Base-by-base conservation (phyloP, 2,329 filamentous ascomycete species). In the Aspergillus piperis region DNA sequence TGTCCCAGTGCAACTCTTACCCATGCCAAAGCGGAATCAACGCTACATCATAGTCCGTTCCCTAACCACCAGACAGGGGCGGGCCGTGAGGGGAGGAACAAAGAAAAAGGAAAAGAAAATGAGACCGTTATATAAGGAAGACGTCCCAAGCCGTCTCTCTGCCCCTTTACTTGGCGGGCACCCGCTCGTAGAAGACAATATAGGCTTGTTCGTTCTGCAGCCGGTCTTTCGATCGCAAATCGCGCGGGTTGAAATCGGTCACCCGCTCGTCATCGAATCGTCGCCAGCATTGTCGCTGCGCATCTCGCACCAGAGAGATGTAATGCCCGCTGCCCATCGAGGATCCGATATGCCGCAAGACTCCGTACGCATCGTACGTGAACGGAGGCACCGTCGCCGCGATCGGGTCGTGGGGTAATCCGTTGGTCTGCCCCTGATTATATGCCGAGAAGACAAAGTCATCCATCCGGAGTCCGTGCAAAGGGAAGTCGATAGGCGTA, bases 361-460 rank as follows among this genome's bases (percentile, higher is more conserved):
- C 89, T 2, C 88, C 94, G 72, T 96, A 97, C 55, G 90, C 88
- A 71, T 96, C 89, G 75, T 97, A 99, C 5, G 81, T 79, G 70
- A 90, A 92, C 0, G 90, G 88, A 0, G 74, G 73, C 55, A 71
- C 78, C 58, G 68, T 78, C 56, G 68, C 81, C 74, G 58, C 84
- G 79, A 53, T 81, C 76, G 38, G 74, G 72, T 66, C 85, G 73
- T 66, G 84, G 75, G 42, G 88, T 85, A 73, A 90, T 91, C 27
- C 84, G 79, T 53, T 59, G 56, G 60, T 52, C 17, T 64, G 63
- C 69, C 38, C 71, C n/a, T 71, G 68, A 19, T 66, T 61, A 30
- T 79, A 70, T 49, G 82, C 77, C 32, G 82, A 78, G 49, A 87
- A 80, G 71, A 87, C 81, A 69, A 86, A 88, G 19, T 84, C 82